Base-by-base conservation (phyloP, 768 basidiomycete species). In the Amanita jacksonii region DNA sequence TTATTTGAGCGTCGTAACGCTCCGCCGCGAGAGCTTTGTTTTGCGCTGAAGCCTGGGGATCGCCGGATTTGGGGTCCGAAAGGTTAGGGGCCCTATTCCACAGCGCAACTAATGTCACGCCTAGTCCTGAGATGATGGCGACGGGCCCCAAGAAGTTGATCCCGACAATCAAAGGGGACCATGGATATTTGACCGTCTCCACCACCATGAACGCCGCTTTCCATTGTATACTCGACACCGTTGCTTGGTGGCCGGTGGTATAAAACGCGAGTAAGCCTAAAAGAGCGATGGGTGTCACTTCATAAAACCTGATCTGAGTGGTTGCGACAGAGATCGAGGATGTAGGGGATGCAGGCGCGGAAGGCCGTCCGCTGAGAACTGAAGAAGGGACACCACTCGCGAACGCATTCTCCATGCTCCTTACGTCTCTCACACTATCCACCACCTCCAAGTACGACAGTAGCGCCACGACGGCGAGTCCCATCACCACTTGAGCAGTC, bases 201-300 rank as follows among this genome's bases (percentile, higher is more conserved):
- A 79, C 76, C 44, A 99, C 70, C 22, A 97, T 59, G 62, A 98
- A 99, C 5, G 86, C 93, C 1, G 83, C 65, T 60, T 96, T 96
- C 96, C 94, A 99, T 52, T 98, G 94, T 33, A 99, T 76, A 2
- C 88, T 85, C 1, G 89, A 74, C 30, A 98, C 70, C 3, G 82
- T 82, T 1, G 91, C 74, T 62, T 98, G 92, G 55, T 99, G 96
- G 2, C 96, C 94, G 0, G 93, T 97, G 0, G 76, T 69, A 57
- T 85, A 87, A 70, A 93, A 98, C 6, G 74, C 61, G 38, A 88
- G 74, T 30, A 85, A 62, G 0, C 81, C 84, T 8, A 96, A 68
- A 6, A 97, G 71, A 0, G 83, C 82, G 10, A 97, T 59, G 0
- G 83, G 81, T 0, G 77, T 69, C 18, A 85, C 62, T 47, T 93